These are phyloP conservation scores for Fusarium sarcochroum DNA, from an alignment of 2,329 filamentous ascomycete genomes.

Conservation along the genomic window DNA sequence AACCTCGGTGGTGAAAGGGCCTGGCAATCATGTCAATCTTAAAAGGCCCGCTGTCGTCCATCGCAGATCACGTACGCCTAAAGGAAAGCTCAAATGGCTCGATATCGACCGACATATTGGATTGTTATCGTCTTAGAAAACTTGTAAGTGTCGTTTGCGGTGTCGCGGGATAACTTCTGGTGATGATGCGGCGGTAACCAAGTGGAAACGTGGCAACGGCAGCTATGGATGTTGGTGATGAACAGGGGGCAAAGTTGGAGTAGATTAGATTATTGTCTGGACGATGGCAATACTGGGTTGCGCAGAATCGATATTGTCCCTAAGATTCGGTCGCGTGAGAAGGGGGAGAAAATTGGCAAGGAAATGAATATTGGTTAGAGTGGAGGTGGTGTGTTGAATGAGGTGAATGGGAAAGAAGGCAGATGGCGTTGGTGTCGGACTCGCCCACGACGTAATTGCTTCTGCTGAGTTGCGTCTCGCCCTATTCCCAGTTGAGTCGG, in stretches of 20 bases:
- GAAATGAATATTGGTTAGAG: constrained; percentile 25
- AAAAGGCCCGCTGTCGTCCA: constrained; percentile 13
- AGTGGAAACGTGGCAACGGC: constrained; percentile 48
- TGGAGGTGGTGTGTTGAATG: constrained; percentile 20
- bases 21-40: constrained; percentile 57
- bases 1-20: constrained; percentile 77
- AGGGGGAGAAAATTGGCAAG: constrained; percentile 28
- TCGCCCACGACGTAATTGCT: constrained; percentile 44
- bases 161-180: constrained; percentile 43
- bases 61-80: constrained; percentile 75
- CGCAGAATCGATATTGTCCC: constrained; percentile 23
- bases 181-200: constrained; percentile 25
- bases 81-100: constrained; percentile 93
- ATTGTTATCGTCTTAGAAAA: constrained; percentile 12
- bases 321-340: constrained; percentile 26
- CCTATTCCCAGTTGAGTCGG: constrained; percentile 37
- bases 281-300: constrained; percentile 19
- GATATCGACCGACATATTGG: constrained; percentile 93
- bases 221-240: constrained; percentile 25
- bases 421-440: constrained; percentile 26
- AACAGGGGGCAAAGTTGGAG: constrained; percentile 26
- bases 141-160: constrained; percentile 23
- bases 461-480: constrained; percentile 24
- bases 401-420: constrained; percentile 30
- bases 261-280: constrained; percentile 2